phyloP scores from a whole-genome alignment of 768 basidiomycete genomes.

The Postia placenta region DNA sequence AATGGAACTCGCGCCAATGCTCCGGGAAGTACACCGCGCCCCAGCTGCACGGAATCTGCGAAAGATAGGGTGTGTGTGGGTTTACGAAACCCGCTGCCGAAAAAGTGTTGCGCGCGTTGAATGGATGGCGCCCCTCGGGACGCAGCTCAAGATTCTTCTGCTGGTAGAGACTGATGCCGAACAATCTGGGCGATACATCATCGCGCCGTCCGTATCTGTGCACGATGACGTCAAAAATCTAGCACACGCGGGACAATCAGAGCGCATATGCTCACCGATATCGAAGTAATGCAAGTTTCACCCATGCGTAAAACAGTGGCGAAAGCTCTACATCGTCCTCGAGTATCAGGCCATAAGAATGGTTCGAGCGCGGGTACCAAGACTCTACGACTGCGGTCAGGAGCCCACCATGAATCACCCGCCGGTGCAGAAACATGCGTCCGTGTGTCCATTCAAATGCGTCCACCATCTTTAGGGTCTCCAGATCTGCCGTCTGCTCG shows the following conservation, averaged over 20 bases:
- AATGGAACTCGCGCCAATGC: conserved; percentile 84
- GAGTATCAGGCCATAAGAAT: conserved; percentile 73
- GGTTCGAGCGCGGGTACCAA: conserved; percentile 73
- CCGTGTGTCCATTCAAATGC: conserved; percentile 59
- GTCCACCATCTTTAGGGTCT: conserved; percentile 49
- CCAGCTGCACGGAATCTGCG: conserved; percentile 88
- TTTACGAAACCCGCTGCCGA: conserved; percentile 30
- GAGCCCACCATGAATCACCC: conserved; percentile 74
- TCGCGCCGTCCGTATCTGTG: conserved; percentile 47
- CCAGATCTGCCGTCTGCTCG: conserved; percentile 65
- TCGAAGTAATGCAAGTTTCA: conserved; percentile 70
- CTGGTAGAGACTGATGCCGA: conserved; percentile 83
- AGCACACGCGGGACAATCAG: too few relatives aligned
- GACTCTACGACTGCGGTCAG: conserved; percentile 83
- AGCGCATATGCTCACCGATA: conserved; percentile 42
- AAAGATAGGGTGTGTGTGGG: conserved; percentile 67
- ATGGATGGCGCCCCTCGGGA: conserved; percentile 57
- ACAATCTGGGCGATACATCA: conserved; percentile 43
- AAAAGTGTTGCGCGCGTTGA: conserved; percentile 63
- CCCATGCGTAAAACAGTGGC: conserved; percentile 80
- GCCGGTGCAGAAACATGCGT: conserved; percentile 53
- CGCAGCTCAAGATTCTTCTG: conserved; percentile 77
- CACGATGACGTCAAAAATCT: neutral
- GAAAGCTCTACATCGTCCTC: conserved; percentile 88
- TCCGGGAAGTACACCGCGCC: conserved; percentile 88